Conservation (phyloP, 1,139 yeast genomes). For the Candida dubliniensis region DNA sequence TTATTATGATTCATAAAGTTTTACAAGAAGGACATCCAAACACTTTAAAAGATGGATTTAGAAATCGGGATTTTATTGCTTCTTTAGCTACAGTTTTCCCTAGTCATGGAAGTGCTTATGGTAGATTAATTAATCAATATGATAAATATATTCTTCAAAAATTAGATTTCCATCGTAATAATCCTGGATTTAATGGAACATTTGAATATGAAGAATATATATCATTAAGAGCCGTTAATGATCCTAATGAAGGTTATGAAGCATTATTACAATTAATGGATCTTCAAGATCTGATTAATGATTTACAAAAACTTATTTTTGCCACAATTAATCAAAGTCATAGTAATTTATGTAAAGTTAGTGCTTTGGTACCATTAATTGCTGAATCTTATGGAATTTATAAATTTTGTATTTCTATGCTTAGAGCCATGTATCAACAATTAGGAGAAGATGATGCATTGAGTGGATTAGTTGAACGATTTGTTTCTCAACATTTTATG, state of each 20-base stretch:
- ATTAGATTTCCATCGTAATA: slow-evolving; percentile 78
- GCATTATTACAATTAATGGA: slow-evolving; percentile 83
- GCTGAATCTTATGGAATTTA: slow-evolving; percentile 94
- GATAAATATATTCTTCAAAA: slow-evolving; percentile 69
- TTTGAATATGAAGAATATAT: slow-evolving; percentile 96
- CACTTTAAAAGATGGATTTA: slow-evolving; percentile 77
- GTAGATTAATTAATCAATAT: slow-evolving; percentile 76
- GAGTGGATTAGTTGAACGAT: slow-evolving; percentile 71
- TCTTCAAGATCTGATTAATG: slow-evolving; percentile 81
- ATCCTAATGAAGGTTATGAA: slow-evolving; percentile 95
- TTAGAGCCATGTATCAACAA: slow-evolving; percentile 81
- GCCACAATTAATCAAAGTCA: slow-evolving; percentile 67
- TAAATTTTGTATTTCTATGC: slow-evolving; percentile 85
- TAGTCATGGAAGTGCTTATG: slow-evolving; percentile 53
- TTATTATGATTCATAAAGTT: slow-evolving; percentile 88
- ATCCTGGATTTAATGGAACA: slow-evolving; percentile 90
- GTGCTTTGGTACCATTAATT: slow-evolving; percentile 87
- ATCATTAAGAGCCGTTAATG: slow-evolving; percentile 82
- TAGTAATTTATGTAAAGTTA: slow-evolving; percentile 76
- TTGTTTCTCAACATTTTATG: slow-evolving; percentile 75
- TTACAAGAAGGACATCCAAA: slow-evolving; percentile 94
- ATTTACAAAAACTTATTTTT: slow-evolving; percentile 74
- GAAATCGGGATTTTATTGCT: slow-evolving; percentile 52
- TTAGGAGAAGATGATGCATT: slow-evolving; percentile 78
- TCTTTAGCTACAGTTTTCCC: slow-evolving; percentile 47